Base-by-base conservation (phyloP, 306 rosid genomes). In the Vigna radiata region DNA sequence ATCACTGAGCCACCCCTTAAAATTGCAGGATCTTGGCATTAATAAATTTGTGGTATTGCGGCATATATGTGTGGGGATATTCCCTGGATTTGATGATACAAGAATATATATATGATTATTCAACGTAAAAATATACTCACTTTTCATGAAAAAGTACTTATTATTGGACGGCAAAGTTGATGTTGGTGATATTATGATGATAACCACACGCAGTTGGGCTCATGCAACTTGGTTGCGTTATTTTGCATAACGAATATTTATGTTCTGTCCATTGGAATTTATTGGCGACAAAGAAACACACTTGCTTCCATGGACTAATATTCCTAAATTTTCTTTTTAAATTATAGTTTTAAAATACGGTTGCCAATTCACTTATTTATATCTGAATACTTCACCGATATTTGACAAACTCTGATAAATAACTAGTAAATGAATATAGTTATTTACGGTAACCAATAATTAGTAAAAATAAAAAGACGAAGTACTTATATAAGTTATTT, bases 211-310 rank as follows among this genome's bases (percentile, higher is more conserved):
- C 80, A 67, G 70, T 66, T 55, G 54, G 77, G 52, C 49, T 75
- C 73, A 16, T 60, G 68, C 84, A 78, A 81, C 71, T 85, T 79
- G 83, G 79, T 66, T 81, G 74, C 63, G 46, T 29, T 66, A 50
- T 72, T 72, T 53, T 48, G 58, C 76, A 73, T 59, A 75, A 75
- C 76, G 77, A 55, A n/a, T 65, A 36, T 5, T 36, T 33, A 8
- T 67, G 27, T 55, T 48, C 65, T 49, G 59, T 7, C 54, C 33
- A 68, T 21, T 10, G 55, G 46, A 66, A 13, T 23, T 77, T 18
- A 46, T 8, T 68, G 25, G 8, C 9, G 41, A 36, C 7, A 36
- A 36, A 36, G 1, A 7, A 36, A 36, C 41, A 36, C 41, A 36
- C 8, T 36, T 33, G 37, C 37, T 36, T 36, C 0, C 41, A 36